Evolutionary conservation across 2,329 filamentous ascomycete genomes (phyloP).

Genomic region (Akanthomyces lecanii): DNA sequence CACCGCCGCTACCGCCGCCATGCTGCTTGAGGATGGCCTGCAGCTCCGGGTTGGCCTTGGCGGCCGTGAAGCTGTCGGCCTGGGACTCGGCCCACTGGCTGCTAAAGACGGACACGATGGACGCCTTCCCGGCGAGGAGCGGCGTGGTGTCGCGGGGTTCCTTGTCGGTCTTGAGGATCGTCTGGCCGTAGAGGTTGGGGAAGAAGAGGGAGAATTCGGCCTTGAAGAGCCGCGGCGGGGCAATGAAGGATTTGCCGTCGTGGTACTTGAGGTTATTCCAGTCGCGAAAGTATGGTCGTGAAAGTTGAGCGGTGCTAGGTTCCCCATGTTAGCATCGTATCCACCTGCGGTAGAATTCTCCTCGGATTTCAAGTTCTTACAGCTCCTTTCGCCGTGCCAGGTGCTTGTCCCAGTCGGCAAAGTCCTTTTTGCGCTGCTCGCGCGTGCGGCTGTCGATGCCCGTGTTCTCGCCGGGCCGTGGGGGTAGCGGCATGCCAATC

Average conservation of each 20-base stretch:
- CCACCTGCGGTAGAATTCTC: no score
- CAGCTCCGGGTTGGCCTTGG: slow-evolving; percentile 64
- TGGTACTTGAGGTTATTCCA: slow-evolving; percentile 80
- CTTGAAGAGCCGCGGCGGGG: slow-evolving; percentile 80
- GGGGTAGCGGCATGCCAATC: slow-evolving; percentile 75
- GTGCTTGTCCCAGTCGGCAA: slow-evolving; percentile 82
- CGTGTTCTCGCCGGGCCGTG: slow-evolving; percentile 73
- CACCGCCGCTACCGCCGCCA: slow-evolving; percentile 36
- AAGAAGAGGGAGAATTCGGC: slow-evolving; percentile 82
- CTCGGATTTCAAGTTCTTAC: slow-evolving; percentile 40
- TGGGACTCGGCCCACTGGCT: slow-evolving; percentile 84
- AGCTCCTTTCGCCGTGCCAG: slow-evolving; percentile 70
- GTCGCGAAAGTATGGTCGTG: slow-evolving; percentile 92
- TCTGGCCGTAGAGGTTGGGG: slow-evolving; percentile 82
- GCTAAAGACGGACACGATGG: slow-evolving; percentile 76
- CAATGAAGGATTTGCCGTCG: slow-evolving; percentile 87
- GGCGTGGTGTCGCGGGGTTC: slow-evolving; percentile 67
- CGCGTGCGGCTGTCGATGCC: slow-evolving; percentile 67
- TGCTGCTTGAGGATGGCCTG: slow-evolving; percentile 52
- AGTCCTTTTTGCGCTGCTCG: slow-evolving; percentile 69
- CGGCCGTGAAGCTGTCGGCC: slow-evolving; percentile 64
- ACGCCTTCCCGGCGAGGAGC: slow-evolving; percentile 66
- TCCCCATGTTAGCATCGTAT: background rate
- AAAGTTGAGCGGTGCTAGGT: slow-evolving; percentile 65
- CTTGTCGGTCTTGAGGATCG: slow-evolving; percentile 56